Percentiles rank a stretch among this genome's conserved stretches.
Evolutionary conservation across 192 early-diverging fungal genomes (phyloP).

Genomic region (Coemansia sp.): DNA sequence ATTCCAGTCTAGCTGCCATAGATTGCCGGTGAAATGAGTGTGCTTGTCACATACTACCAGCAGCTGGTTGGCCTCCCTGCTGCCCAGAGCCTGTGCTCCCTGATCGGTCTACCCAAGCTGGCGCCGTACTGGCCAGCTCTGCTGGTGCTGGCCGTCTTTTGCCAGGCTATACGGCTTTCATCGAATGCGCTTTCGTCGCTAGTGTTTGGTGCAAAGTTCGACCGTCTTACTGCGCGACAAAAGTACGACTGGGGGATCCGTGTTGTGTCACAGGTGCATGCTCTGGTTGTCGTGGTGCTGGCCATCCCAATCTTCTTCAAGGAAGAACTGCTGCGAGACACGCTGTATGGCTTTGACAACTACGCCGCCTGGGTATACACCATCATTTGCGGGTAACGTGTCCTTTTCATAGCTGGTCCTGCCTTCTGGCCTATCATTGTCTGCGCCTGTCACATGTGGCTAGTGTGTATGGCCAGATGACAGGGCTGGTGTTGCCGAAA

Average conservation of each 20-base stretch:
- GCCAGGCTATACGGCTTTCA: conserved; percentile 56
- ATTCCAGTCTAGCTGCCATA: not conserved
- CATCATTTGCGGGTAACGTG: conserved; percentile 74
- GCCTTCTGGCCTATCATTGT: no score
- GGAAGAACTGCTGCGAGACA: conserved; percentile 61
- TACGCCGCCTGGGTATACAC: conserved; percentile 75
- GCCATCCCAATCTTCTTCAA: conserved; percentile 69
- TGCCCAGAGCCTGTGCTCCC: conserved; percentile 49
- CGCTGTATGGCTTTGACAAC: conserved; percentile 65
- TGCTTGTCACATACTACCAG: conserved; percentile 31
- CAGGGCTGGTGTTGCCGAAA: no score
- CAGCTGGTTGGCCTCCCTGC: conserved; percentile 39
- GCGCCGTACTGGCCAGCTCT: conserved; percentile 66
- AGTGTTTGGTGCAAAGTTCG: conserved; percentile 68
- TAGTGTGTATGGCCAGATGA: no score
- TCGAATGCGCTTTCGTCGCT: conserved; percentile 62
- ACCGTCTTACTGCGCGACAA: conserved; percentile 55
- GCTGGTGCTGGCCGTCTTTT: conserved; percentile 52
- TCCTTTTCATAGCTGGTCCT: conserved; percentile 1
- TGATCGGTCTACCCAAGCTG: conserved; percentile 58
- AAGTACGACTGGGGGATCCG: conserved; percentile 74
- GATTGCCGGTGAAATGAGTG: conserved; percentile 22
- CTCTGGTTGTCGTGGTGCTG: conserved; percentile 62
- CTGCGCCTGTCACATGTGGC: no score
- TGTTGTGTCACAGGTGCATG: conserved; percentile 76